Evolutionary conservation across 73 alveolate species (phyloP).

Genomic region (Stentor coeruleus): DNA sequence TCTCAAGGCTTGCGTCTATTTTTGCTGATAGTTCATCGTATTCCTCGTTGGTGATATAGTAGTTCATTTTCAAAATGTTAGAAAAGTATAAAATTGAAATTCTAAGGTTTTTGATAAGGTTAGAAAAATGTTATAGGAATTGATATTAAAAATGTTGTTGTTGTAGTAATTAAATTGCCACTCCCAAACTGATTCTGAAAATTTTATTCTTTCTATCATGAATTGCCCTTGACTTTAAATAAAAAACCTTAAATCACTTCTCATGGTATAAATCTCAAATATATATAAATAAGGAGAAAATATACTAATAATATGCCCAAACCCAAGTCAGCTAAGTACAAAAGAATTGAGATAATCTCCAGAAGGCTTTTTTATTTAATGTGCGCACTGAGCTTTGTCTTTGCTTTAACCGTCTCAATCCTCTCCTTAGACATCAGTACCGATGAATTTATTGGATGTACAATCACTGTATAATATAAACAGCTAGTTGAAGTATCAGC

Average conservation of each 20-base stretch:
- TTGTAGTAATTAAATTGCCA: too few relatives aligned
- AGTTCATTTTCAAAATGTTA: neutral
- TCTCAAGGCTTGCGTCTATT: neutral
- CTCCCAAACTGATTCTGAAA: too few relatives aligned
- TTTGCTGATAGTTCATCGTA: slow-evolving; percentile 23
- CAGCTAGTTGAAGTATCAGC: neutral
- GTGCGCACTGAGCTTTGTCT: neutral
- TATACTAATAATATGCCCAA: too few relatives aligned
- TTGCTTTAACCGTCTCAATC: neutral
- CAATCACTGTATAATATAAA: neutral
- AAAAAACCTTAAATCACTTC: too few relatives aligned
- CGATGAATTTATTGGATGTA: neutral
- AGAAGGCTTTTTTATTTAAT: neutral
- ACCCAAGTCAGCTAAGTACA: neutral
- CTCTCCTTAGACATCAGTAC: neutral
- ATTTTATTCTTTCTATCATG: too few relatives aligned
- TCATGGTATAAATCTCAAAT: too few relatives aligned
- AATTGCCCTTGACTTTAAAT: too few relatives aligned
- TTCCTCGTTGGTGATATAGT: slow-evolving; percentile 1
- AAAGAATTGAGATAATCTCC: neutral
- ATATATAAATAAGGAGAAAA: too few relatives aligned
- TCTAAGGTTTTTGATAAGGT: too few relatives aligned
- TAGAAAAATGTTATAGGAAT: too few relatives aligned
- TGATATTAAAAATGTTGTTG: too few relatives aligned
- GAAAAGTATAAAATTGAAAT: too few relatives aligned